phyloP scores from a whole-genome alignment of 2,329 filamentous ascomycete species.

The Aspergillus costaricaensis region DNA sequence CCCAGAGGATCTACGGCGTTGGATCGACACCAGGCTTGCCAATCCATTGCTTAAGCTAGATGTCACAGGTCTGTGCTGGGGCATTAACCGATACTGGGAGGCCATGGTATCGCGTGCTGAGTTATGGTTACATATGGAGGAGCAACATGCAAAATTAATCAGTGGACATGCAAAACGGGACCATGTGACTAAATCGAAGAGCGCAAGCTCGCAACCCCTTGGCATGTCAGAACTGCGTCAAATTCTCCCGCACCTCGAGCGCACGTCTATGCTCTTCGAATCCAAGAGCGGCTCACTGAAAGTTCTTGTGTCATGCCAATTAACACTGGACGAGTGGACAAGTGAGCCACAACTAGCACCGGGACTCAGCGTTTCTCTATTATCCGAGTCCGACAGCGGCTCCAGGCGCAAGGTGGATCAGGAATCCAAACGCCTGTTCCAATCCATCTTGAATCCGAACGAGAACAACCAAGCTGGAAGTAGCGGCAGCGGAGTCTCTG shows the following conservation, averaged over 20 bases:
- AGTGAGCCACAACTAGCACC: slow-evolving; percentile 42
- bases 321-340: slow-evolving; percentile 43
- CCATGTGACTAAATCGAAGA: not conserved
- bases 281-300: slow-evolving; percentile 16
- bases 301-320: slow-evolving; percentile 37
- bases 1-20: slow-evolving; percentile 34
- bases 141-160: slow-evolving; percentile 25
- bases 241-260: slow-evolving; percentile 38
- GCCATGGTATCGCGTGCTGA: slow-evolving; percentile 39
- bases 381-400: slow-evolving; percentile 11
- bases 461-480: slow-evolving; percentile 3
- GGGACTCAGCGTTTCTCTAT: slow-evolving; percentile 36
- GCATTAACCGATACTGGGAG: slow-evolving; percentile 47
- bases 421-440: slow-evolving; percentile 43
- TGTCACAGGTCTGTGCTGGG: slow-evolving; percentile 45
- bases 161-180: slow-evolving; percentile 1
- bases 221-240: too few relatives aligned
- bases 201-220: slow-evolving; percentile 8
- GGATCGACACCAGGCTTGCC: slow-evolving; percentile 38
- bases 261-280: slow-evolving; percentile 38
- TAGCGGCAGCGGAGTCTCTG: slow-evolving; percentile 23
- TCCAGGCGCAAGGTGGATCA: slow-evolving; percentile 34
- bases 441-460: slow-evolving; percentile 33
- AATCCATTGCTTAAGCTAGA: slow-evolving; percentile 41
- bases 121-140: slow-evolving; percentile 39